phyloP scores from a whole-genome alignment of 2,329 filamentous ascomycete genomes.

The Monilinia vaccinii-corymbosi region DNA sequence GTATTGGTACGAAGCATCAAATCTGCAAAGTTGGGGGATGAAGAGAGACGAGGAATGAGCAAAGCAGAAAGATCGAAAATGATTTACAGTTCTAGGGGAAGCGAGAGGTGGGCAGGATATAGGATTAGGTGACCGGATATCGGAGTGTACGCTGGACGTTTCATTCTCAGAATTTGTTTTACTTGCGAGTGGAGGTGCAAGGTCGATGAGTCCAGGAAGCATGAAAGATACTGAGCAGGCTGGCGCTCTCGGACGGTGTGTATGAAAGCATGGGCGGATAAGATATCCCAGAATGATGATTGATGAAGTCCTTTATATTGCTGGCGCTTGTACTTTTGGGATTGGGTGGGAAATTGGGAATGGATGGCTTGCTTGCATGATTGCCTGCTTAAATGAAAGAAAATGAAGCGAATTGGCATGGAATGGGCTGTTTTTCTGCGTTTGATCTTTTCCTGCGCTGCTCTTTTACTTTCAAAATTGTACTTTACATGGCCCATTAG shows the following conservation, averaged over 20 bases:
- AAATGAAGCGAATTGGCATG: background rate
- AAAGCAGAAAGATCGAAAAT: background rate
- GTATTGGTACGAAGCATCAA: background rate
- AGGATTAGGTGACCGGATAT: background rate
- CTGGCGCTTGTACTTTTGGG: constrained; percentile 4
- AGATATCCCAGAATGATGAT: background rate
- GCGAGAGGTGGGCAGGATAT: background rate
- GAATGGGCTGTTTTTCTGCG: background rate
- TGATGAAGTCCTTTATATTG: background rate
- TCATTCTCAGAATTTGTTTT: constrained; percentile 12
- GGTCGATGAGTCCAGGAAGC: background rate
- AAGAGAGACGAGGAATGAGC: background rate
- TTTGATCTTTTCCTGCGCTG: background rate
- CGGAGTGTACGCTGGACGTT: constrained; percentile 24
- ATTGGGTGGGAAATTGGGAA: background rate
- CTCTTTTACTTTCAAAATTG: background rate
- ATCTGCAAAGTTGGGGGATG: background rate
- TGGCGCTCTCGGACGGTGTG: background rate
- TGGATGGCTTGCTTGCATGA: background rate
- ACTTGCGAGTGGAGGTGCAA: background rate
- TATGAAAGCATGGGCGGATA: background rate
- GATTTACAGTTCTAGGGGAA: background rate
- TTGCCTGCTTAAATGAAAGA: background rate
- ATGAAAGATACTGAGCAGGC: background rate
- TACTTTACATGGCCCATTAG: background rate